Base-by-base conservation (phyloP, 1,139 yeast species). In the Zhuliangozyma parablackwelliae region DNA sequence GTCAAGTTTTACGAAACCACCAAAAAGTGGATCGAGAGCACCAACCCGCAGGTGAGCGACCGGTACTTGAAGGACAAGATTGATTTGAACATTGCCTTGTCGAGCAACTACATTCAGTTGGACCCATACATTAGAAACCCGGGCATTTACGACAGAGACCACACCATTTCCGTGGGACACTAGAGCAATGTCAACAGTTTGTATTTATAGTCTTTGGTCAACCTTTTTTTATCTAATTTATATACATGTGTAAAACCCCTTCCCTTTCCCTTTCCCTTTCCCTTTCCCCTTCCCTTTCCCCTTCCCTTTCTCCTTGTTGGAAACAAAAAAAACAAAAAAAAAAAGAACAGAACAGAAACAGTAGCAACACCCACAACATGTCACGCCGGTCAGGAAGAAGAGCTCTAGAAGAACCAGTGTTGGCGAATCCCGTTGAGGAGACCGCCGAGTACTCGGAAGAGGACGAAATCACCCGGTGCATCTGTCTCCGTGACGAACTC, bases 391-490 rank as follows among this genome's bases (percentile, higher is more conserved):
- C 65, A 29, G 63, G 58, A 21, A 55, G 64, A 45, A 41, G 43
- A 31, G 31, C 37, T 28, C 32, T 30, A 29, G 43, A 32, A 4
- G 40, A 32, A 10, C 20, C 28, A n/a, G 34, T n/a, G 25, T 36
- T 49, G 21, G 59, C 51, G 12, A 61, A 52, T 13, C 24, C 7
- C 9, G 24, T 7, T 3, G 24, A 23, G 24, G 65, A 55, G 33
- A 57, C 54, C 21, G 66, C 55, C 21, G 59, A 51, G 28, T 56
- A 54, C 5, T 69, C 60, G 26, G 80, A 73, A 29, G 81, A 75
- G 20, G 86, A 78, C 37, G 96, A 87, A 53, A 76, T 86, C 34
- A 90, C 97, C 0, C 69, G 97, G 40, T 92, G 98, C 63, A 75
- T 90, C 3, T 92, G 98, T 63, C 92, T 84, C 10, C 75, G 77